Evolutionary conservation across 352 stramenopile genomes (phyloP).

Genomic region (Phytophthora litchii): DNA sequence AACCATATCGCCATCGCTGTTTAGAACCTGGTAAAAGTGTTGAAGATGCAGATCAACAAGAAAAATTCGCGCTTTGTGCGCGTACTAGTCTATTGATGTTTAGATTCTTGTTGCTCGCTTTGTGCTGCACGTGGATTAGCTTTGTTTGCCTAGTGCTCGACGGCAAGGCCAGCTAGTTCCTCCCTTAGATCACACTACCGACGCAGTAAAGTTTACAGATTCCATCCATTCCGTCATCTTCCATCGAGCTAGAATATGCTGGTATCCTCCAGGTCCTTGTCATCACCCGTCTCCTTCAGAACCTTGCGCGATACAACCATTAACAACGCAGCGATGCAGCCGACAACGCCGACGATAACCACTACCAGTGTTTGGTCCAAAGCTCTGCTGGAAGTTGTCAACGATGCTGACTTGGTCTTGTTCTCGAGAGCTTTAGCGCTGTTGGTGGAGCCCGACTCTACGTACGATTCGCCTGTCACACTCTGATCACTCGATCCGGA

Average conservation of each 20-base stretch:
- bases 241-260: constrained; percentile 32
- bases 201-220: constrained; percentile 37
- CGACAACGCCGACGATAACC: constrained; percentile 63
- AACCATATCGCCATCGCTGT: constrained; percentile 6
- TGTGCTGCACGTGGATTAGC: constrained; percentile 13
- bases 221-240: constrained; percentile 11
- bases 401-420: constrained; percentile 17
- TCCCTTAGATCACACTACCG: constrained; percentile 22
- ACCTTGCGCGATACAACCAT: constrained; percentile 62
- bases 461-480: constrained; percentile 16
- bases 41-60: constrained; percentile 27
- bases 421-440: constrained; percentile 27
- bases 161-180: constrained; percentile 7
- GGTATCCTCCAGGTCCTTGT: constrained; percentile 34
- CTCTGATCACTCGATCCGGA: constrained; percentile 12
- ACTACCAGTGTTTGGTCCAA: constrained; percentile 62
- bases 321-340: constrained; percentile 52
- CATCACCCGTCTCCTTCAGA: constrained; percentile 53
- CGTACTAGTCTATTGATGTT: constrained; percentile 32
- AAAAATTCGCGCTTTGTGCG: constrained; percentile 24
- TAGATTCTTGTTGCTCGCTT: constrained; percentile 29
- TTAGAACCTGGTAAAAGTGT: constrained; percentile 8
- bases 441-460: constrained; percentile 8
- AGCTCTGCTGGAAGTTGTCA: constrained; percentile 25
- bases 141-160: constrained; percentile 13